Base-by-base conservation (phyloP, 2,329 filamentous ascomycete species). In the Neocatenulostroma microsporum region DNA sequence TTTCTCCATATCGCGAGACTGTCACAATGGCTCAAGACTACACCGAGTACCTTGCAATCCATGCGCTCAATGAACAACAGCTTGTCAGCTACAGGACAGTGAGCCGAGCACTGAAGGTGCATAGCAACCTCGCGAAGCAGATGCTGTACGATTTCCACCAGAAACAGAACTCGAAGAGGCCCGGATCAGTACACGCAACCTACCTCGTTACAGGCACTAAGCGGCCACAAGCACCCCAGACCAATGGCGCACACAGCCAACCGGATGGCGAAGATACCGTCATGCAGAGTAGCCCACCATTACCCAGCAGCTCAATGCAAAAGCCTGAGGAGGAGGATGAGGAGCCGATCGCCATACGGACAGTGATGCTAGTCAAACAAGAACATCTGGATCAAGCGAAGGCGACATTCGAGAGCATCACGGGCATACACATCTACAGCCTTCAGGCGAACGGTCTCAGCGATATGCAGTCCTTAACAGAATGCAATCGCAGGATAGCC, bases 111-210 rank as follows among this genome's bases (percentile, higher is more conserved):
- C 64, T 95, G 36, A 82, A 86, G 53, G 73, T 94, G 29, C 83
- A 95, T 58, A 81, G 84, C 59, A 91, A 93, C 56, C 69, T 74
- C 28, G 91, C 91, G 10, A 98, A 98, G 63, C 80, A 88, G 60
- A 93, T 91, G 75, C 76, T 88, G 12, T 93, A 77, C 62, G 84
- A 94, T 21, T 96, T 94, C 49, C 77, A 95, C 59, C 70, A 73
- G 44, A 75, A 71, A 39, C 83, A 94, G 57, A 94, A 87, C 60
- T 70, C 68, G 37, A 84, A 82, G 60, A 82, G 78, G 42, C 72
- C 82, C 0, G 74, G 77, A 15, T 80, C 78, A 18, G 69, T 95
- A n/a, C 77, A 93, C 63, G 91, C 89, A 29, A 95, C 87, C n/a
- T 98, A 95, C 62, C 68, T 95, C 32, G 58, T 98, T 30, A 82